phyloP scores from a whole-genome alignment of 129 eudicot species.

The Escallonia herrerae region DNA sequence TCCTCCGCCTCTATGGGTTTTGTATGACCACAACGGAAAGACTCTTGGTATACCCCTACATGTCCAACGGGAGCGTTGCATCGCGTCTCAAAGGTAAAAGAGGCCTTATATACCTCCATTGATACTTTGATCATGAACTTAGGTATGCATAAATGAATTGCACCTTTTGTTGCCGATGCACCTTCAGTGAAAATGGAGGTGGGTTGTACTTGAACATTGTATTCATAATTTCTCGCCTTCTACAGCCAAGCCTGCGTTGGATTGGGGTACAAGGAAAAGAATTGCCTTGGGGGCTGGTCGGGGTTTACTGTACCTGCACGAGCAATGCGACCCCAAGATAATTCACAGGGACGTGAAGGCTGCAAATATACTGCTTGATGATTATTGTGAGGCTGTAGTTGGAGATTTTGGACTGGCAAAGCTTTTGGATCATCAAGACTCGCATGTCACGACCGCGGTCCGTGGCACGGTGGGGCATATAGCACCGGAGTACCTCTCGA shows the following conservation, averaged over 20 bases:
- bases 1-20: slow-evolving; percentile 82
- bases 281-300: slow-evolving; percentile 88
- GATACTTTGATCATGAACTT: too few species aligned
- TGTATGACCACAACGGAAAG: slow-evolving; percentile 72
- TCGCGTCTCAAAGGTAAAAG: slow-evolving; percentile 87
- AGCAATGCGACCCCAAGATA: slow-evolving; percentile 96
- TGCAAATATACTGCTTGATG: slow-evolving; percentile 89
- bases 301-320: slow-evolving; percentile 83
- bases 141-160: too few species aligned
- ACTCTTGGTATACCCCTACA: slow-evolving; percentile 80
- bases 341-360: slow-evolving; percentile 98
- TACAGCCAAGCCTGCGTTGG: slow-evolving; percentile 85
- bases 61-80: slow-evolving; percentile 98
- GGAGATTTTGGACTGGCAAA: slow-evolving; percentile 98
- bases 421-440: slow-evolving; percentile 84
- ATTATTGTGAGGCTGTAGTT: slow-evolving; percentile 86
- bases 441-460: slow-evolving; percentile 95
- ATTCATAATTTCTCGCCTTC: neutral
- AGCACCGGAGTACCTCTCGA: slow-evolving; percentile 94
- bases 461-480: slow-evolving; percentile 97
- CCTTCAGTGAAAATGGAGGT: too few species aligned
- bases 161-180: too few species aligned
- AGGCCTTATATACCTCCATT: neutral
- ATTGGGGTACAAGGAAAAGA: slow-evolving; percentile 84
- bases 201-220: neutral